Evolutionary conservation across 2,329 filamentous ascomycete species (phyloP), one percentile per base, ranked within the genome.

Genomic region (Claviceps arundinis): DNA sequence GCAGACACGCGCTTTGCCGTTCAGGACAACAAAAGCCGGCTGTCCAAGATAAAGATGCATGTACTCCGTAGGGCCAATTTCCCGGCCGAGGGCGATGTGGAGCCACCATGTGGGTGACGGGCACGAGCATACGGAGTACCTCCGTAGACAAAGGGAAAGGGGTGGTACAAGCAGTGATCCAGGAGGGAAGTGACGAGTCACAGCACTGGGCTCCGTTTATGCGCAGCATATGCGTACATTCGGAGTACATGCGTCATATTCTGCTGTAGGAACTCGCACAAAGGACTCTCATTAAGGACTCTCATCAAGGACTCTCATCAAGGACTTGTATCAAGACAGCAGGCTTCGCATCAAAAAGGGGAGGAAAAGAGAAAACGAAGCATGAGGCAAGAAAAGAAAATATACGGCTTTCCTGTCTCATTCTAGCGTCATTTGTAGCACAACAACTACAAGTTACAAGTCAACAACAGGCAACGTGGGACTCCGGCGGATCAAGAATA

Each of bases 41-140:
- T 44, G 16, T 43, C 30, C 50, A 40, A 37, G 44, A 13, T 41
- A 50, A 50, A 52, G 30, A 34, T 34, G 30, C 4, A 34, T 34
- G 30, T 34, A 9, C 30, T 34, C 30, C 30, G 55, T 42, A 54
- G 52, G 54, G 56, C 55, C 53, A 60, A 60, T 60, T 59, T 60
- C 58, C 57, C 55, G 49, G 51, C 54, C 51, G 54, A 50, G 54
- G 51, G 40, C 42, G 47, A 42, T 48, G 54, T 53, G 54, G 57
- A 50, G 45, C 34, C 30, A 30, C 54, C 50, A 52, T 52, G 55
- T 55, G 57, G 52, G 53, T 47, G 46, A 53, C 50, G 51, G 42
- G 51, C 52, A 51, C 46, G 40, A 48, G 47, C 17, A 53, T 55
- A 7, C 7, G n/a, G 37, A 30, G 26, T 30, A 30, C 26, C 26